These are phyloP conservation scores for Tremellales sp. DNA, from an alignment of 1,284 basidiomycete genomes.

Conservation along the genomic window DNA sequence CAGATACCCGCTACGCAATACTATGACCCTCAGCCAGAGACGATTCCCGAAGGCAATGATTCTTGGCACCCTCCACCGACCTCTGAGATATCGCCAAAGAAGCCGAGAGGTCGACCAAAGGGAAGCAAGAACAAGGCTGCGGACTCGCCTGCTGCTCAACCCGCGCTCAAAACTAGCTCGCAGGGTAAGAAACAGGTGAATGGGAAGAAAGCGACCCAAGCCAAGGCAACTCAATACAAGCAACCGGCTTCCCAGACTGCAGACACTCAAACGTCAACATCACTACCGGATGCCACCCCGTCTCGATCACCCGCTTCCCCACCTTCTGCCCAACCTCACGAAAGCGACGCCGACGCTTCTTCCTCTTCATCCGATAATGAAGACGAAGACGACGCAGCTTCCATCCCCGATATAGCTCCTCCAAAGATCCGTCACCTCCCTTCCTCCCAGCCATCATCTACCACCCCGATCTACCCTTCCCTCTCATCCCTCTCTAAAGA, in stretches of 20 bases:
- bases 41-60: too few species aligned
- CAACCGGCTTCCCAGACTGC: not conserved
- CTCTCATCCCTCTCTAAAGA: constrained; percentile 11
- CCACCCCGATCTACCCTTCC: constrained; percentile 11
- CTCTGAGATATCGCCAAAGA: constrained; percentile 15
- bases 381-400: constrained; percentile 4
- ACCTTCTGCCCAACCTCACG: not conserved
- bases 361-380: too few species aligned
- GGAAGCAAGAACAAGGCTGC: not conserved
- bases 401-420: not conserved
- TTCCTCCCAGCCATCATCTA: not conserved
- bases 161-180: too few species aligned
- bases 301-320: too few species aligned
- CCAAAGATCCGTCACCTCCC: not conserved
- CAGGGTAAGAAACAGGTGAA: not conserved
- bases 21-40: constrained; percentile 19
- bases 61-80: too few species aligned
- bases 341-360: not conserved
- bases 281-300: too few species aligned
- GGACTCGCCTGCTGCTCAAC: too few species aligned
- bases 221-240: not conserved
- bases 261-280: too few species aligned
- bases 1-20: constrained; percentile 27
- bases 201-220: not conserved
- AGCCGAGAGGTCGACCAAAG: constrained; percentile 1